Evolutionary conservation across 352 stramenopile genomes (phyloP), one percentile per base, ranked within the genome.

Genomic region (Chrysophaeum taylorii): DNA sequence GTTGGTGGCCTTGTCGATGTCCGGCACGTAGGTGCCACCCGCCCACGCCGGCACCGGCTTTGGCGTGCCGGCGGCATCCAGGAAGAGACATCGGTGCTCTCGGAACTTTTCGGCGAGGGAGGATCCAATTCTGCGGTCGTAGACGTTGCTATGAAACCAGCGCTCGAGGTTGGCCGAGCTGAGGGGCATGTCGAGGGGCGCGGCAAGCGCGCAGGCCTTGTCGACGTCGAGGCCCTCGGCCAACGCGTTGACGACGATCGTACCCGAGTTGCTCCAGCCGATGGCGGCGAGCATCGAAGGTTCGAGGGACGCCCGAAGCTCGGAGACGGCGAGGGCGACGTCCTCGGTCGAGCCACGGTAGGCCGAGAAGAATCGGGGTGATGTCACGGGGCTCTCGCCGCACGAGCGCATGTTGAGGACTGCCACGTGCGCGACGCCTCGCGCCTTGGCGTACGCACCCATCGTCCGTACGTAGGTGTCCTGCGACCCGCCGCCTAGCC

Each of bases 401-500:
- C 57, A 66, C 33, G 33, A 45, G 23, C 57, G 9, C 57, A 66
- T 66, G 35, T 66, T 66, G 12, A 66, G 57, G 2, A 66, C 57
- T 31, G 5, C 57, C 23, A 66, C 57, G 31, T 25, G 31, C n/a
- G n/a, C n/a, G 33, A 31, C 41, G 57, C 57, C 57, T 2, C 57
- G 31, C 2, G 7, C 36, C 2, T 16, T 1, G 2, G 57, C 57
- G 12, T 31, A 9, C 18, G 31, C 35, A 7, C 33, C 57, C 57
- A 38, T 27, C 5, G 31, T 18, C 31, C 57, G 31, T 36, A 66
- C 57, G 57, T 66, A 66, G 12, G 14, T 33, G 35, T 66, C 57
- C 57, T 66, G 57, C 33, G 57, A 66, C 27, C 57, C 57, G 57
- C 57, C 57, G 33, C 57, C 57, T 16, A 66, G 36, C 33, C 57